Evolutionary conservation across 306 rosid genomes (phyloP), one percentile per base, ranked within the genome.

Genomic region (Bauhinia variegata): DNA sequence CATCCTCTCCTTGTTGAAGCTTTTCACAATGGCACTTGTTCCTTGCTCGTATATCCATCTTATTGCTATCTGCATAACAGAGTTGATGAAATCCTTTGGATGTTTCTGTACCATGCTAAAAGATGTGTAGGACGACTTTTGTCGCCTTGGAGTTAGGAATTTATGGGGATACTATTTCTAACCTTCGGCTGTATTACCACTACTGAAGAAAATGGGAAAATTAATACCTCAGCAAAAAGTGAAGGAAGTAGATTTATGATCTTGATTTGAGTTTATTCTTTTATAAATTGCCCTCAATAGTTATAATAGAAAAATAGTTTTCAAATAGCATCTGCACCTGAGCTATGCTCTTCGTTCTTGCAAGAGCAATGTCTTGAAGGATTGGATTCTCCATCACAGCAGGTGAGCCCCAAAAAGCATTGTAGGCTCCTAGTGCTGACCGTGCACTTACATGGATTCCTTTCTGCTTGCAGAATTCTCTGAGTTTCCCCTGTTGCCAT

Each of bases 1-100:
- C 79, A 83, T 86, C 64, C 84, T 80, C 52, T 75, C 83, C 77
- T 78, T 72, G 79, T 86, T 73, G 71, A 76, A 83, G 65, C 79
- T 83, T 69, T 42, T 83, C 28, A 65, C 80, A 48, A 75, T 30
- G 4, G 39, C 23, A 48, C 81, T 66, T 46, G 50, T 58, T 15
- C 76, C 79, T 71, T 67, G 74, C 54, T 79, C 76, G 1, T 46
- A 23, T 42, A 48, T 53, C 79, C 79, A 79, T 23, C 81, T 63
- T 28, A 76, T n/a, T 2, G 56, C 56, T 54, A 76, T 42, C 81
- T 76, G 74, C 67, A 61, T 5, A 13, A 41, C n/a, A 43, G 8
- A 43, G 19, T 3, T 43, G 7, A 11, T 42, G 2, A 28, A n/a
- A 42, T 19, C 3, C 12, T 2, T 11, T 5, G 41, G 41, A 18